A percentile compares a stretch with the other conserved stretches of the same genome.
Evolutionary conservation across 306 rosid genomes (phyloP).

Genomic region (Alnus rubra): DNA sequence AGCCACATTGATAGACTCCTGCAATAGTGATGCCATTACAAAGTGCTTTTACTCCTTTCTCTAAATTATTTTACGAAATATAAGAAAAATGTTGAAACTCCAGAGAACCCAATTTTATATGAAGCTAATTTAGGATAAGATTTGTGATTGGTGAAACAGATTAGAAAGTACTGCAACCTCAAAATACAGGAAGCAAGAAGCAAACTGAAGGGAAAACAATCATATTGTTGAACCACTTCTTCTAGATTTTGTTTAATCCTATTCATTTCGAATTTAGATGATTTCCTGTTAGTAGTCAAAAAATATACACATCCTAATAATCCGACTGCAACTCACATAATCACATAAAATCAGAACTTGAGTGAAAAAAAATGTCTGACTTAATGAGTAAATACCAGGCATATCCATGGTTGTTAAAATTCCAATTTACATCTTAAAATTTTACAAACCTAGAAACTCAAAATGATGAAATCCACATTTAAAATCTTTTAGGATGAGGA

Average conservation of each 20-base stretch:
- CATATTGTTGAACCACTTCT: not conserved
- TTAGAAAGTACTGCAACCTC: not conserved
- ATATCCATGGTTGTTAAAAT: not conserved
- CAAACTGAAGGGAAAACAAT: not conserved
- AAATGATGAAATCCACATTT: not conserved
- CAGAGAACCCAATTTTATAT: not conserved
- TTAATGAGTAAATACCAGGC: not conserved
- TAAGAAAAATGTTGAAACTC: not conserved
- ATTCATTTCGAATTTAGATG: not conserved
- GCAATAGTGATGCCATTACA: slow-evolving; percentile 37
- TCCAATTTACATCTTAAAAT: not conserved
- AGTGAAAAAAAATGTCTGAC: not conserved
- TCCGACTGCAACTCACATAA: not conserved
- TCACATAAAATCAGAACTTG: not conserved
- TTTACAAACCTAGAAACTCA: not conserved
- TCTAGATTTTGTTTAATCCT: not conserved
- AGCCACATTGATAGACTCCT: slow-evolving; percentile 88
- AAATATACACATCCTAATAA: not conserved
- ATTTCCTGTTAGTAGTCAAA: not conserved
- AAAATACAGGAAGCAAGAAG: not conserved
- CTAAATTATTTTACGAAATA: not conserved
- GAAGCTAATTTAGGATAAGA: not conserved
- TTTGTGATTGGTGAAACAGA: not conserved
- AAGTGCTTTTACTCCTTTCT: slow-evolving; percentile 11
- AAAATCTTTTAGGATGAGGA: not conserved